These are phyloP conservation scores for Beauveria asiatica DNA, from an alignment of 2,329 filamentous ascomycete species.

Conservation along the genomic window DNA sequence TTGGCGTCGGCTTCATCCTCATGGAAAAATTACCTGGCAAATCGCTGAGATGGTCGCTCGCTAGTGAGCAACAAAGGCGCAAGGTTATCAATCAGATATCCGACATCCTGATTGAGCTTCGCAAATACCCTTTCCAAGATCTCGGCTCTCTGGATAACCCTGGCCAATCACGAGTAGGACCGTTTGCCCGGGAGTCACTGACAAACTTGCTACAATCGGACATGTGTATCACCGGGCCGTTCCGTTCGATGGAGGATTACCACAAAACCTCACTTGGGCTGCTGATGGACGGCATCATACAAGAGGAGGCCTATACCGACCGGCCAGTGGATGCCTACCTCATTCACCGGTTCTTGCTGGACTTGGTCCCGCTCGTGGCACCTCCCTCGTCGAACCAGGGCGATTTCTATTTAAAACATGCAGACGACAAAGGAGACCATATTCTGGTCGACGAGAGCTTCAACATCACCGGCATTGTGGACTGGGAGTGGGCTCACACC, in stretches of 20 bases:
- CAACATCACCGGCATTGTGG: slow-evolving; percentile 3
- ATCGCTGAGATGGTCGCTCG: slow-evolving; percentile 26
- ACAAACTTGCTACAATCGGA: background rate
- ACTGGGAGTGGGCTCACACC: slow-evolving; percentile 6
- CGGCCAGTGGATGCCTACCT: slow-evolving; percentile 28
- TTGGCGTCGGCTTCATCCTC: slow-evolving; percentile 33
- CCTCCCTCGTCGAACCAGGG: slow-evolving; percentile 17
- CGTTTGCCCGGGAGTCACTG: too few relatives aligned
- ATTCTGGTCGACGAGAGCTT: slow-evolving; percentile 3
- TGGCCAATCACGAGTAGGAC: slow-evolving; percentile 13
- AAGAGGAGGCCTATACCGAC: slow-evolving; percentile 28
- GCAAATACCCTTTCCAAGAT: slow-evolving; percentile 25
- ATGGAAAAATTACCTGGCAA: slow-evolving; percentile 33
- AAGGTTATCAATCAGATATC: slow-evolving; percentile 30
- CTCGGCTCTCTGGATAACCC: slow-evolving; percentile 28
- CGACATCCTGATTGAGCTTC: slow-evolving; percentile 30
- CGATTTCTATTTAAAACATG: slow-evolving; percentile 37
- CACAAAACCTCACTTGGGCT: slow-evolving; percentile 24
- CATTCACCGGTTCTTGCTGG: slow-evolving; percentile 33
- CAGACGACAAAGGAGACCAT: slow-evolving; percentile 20
- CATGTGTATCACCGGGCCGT: slow-evolving; percentile 27
- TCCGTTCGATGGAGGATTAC: slow-evolving; percentile 27
- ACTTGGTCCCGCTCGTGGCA: slow-evolving; percentile 21
- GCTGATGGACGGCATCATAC: slow-evolving; percentile 28
- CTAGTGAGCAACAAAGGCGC: slow-evolving; percentile 23